Evolutionary conservation across 2,329 filamentous ascomycete species (phyloP).

Genomic region (Periconia macrospinosa): DNA sequence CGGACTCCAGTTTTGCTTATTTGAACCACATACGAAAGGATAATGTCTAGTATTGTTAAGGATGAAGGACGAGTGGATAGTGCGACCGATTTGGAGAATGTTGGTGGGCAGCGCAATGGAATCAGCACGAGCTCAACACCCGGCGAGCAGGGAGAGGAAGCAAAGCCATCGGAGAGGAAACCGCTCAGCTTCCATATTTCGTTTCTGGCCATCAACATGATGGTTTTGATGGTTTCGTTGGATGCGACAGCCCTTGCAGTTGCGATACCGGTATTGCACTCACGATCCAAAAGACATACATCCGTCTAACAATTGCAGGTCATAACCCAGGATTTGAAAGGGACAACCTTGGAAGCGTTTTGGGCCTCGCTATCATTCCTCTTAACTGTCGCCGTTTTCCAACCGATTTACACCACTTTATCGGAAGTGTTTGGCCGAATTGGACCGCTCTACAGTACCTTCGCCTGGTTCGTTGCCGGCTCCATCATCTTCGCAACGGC

Average conservation of each 20-base stretch:
- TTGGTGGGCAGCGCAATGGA: no score
- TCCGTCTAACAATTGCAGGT: slow-evolving; percentile 6
- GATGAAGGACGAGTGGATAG: no score
- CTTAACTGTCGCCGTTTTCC: slow-evolving; percentile 23
- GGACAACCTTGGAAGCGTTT: slow-evolving; percentile 31
- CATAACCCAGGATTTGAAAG: slow-evolving; percentile 6
- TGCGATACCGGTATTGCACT: slow-evolving; percentile 12
- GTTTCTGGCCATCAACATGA: slow-evolving; percentile 2
- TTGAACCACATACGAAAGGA: no score
- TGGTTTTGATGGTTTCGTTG: slow-evolving; percentile 11
- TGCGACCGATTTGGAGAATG: no score
- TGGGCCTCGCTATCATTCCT: slow-evolving; percentile 64
- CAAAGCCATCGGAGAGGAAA: background rate
- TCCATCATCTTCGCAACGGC: slow-evolving; percentile 3
- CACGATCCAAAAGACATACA: slow-evolving; percentile 17
- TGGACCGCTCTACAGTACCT: slow-evolving; percentile 15
- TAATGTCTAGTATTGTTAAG: no score
- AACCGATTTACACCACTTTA: slow-evolving; percentile 34
- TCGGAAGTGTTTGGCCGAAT: slow-evolving; percentile 27
- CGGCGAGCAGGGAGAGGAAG: background rate
- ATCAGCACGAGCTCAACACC: no score
- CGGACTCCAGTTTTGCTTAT: no score
- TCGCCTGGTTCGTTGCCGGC: slow-evolving; percentile 48
- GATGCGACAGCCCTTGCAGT: slow-evolving; percentile 12
- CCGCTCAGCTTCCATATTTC: slow-evolving; percentile 5